Evolutionary conservation across 106 monocot genomes (phyloP).

Genomic region (Vanilla planifolia): DNA sequence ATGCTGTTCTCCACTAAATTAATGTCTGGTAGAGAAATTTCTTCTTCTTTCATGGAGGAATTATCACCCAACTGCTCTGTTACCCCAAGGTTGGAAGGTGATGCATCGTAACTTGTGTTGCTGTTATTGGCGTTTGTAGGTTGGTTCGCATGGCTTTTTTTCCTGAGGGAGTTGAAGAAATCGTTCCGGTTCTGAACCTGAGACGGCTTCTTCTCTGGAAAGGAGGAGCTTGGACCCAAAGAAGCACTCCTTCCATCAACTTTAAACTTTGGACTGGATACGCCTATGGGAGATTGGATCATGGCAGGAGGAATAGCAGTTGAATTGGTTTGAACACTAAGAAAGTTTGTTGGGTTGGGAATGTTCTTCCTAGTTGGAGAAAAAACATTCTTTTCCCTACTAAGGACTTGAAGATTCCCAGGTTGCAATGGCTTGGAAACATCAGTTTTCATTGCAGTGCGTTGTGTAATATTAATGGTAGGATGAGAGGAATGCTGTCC

Average conservation of each 20-base stretch:
- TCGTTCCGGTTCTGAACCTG: slow-evolving; percentile 44
- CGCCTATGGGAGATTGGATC: slow-evolving; percentile 16
- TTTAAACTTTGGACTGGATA: slow-evolving; percentile 14
- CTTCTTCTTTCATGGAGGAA: slow-evolving; percentile 3
- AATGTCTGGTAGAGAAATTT: background rate
- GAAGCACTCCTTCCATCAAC: slow-evolving; percentile 16
- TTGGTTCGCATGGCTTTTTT: slow-evolving; percentile 14
- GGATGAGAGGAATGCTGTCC: slow-evolving; percentile 29
- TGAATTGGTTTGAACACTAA: slow-evolving; percentile 19
- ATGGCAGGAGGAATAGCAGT: slow-evolving; percentile 2
- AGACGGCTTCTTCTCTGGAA: slow-evolving; percentile 26
- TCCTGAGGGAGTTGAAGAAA: slow-evolving; percentile 59
- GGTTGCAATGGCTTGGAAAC: slow-evolving; percentile 36
- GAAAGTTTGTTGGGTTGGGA: slow-evolving; percentile 7
- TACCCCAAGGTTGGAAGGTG: background rate
- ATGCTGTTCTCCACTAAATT: slow-evolving; percentile 9
- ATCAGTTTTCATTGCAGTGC: slow-evolving; percentile 36
- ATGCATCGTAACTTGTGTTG: background rate
- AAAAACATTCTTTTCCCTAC: slow-evolving; percentile 43
- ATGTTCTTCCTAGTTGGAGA: slow-evolving; percentile 28
- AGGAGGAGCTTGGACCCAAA: slow-evolving; percentile 6
- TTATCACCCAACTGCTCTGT: background rate
- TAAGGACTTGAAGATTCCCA: slow-evolving; percentile 72
- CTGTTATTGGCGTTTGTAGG: background rate
- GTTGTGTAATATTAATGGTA: slow-evolving; percentile 11